These are phyloP conservation scores for Oryza punctata DNA, from an alignment of 176 grass and related monocot species.

Conservation along the genomic window DNA sequence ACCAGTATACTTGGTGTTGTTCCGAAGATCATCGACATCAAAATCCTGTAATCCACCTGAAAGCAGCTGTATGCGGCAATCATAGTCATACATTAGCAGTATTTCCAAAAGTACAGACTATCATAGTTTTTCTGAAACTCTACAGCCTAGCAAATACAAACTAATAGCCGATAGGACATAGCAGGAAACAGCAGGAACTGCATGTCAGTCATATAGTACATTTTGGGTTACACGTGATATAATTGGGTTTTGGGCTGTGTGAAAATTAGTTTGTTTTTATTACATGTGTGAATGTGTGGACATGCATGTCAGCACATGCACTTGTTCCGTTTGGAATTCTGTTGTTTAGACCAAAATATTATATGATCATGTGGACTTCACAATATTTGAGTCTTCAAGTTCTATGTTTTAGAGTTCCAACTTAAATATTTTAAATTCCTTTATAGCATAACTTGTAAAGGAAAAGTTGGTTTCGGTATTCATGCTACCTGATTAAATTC, in stretches of 20 bases:
- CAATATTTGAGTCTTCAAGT: background rate
- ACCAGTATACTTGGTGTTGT: conserved; percentile 94
- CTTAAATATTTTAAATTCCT: background rate
- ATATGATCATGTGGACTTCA: background rate
- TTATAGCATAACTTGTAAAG: background rate
- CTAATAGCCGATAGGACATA: background rate
- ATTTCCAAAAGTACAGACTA: background rate
- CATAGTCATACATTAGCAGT: conserved; percentile 39
- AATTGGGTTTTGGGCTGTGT: conserved; percentile 1
- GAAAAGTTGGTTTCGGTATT: background rate
- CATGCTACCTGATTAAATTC: conserved; percentile 96
- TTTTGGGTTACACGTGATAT: background rate
- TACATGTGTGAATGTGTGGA: background rate
- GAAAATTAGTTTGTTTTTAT: background rate
- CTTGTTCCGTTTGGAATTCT: background rate
- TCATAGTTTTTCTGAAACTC: no score
- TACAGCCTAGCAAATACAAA: background rate
- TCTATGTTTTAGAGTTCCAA: background rate
- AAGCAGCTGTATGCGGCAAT: conserved; percentile 67
- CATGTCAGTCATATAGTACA: background rate
- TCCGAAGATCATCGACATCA: conserved; percentile 80
- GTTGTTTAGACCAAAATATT: background rate
- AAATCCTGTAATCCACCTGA: conserved; percentile 89
- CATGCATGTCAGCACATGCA: background rate
- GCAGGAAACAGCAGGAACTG: background rate